These are phyloP conservation scores for Persicaria maculosa DNA, from an alignment of 148 eudicot species.

Conservation along the genomic window DNA sequence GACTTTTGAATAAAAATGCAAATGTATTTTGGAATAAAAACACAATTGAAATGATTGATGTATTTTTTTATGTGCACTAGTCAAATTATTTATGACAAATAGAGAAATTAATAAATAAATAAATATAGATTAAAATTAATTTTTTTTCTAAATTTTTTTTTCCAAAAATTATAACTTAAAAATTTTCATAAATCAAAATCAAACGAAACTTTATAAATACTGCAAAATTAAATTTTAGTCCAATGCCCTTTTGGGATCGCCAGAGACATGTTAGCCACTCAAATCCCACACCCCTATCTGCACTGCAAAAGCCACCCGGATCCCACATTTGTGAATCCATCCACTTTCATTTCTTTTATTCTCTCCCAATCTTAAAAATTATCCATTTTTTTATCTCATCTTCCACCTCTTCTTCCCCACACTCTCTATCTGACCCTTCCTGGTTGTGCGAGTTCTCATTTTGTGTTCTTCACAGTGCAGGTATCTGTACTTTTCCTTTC, in stretches of 20 bases:
- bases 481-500: slow-evolving; percentile 5
- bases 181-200: not conserved
- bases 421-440: slow-evolving; percentile 3
- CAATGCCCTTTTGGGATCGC: slow-evolving; percentile 12
- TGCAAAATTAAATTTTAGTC: not conserved
- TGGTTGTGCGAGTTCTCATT: not conserved
- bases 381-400: slow-evolving; percentile 10
- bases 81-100: too few relatives aligned
- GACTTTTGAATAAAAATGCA: too few relatives aligned
- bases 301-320: slow-evolving; percentile 39
- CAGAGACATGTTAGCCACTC: slow-evolving; percentile 34
- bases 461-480: slow-evolving; percentile 2
- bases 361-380: not conserved
- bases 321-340: slow-evolving; percentile 1
- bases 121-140: too few relatives aligned
- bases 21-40: too few relatives aligned
- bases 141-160: too few relatives aligned
- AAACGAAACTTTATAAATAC: not conserved
- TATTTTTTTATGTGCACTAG: too few relatives aligned
- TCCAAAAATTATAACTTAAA: too few relatives aligned
- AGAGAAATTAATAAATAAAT: too few relatives aligned
- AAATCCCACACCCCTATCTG: slow-evolving; percentile 51
- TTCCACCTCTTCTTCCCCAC: not conserved
- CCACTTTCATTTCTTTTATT: slow-evolving; percentile 7
- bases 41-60: too few relatives aligned